Evolutionary conservation across 208 protist genomes (phyloP).

Genomic region (Crithidia mellificae): DNA sequence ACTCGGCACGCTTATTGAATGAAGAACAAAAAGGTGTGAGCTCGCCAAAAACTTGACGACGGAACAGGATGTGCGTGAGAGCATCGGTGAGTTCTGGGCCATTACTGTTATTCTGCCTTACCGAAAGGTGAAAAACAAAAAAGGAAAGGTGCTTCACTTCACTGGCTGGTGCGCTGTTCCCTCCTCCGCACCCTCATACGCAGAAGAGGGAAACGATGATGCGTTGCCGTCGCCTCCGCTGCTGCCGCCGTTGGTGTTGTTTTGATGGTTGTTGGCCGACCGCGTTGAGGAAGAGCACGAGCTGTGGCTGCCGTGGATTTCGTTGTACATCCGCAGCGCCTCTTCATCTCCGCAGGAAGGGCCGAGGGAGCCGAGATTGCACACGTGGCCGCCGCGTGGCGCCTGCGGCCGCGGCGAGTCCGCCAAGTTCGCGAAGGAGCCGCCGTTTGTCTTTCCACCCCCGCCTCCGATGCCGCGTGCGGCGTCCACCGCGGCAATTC

Average conservation of each 20-base stretch:
- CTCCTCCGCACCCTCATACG: not conserved
- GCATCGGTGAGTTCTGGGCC: no score
- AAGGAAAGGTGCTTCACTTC: no score
- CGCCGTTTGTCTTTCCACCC: not conserved
- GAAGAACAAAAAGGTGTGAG: constrained; percentile 1
- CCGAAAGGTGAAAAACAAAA: no score
- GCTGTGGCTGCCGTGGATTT: constrained; percentile 44
- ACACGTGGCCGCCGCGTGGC: constrained; percentile 26
- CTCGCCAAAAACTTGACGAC: no score
- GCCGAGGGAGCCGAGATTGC: constrained; percentile 34
- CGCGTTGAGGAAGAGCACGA: constrained; percentile 9
- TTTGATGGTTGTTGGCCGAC: not conserved
- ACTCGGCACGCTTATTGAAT: no score
- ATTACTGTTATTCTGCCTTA: no score
- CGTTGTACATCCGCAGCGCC: constrained; percentile 43
- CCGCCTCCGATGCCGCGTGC: not conserved
- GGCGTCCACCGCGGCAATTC: not conserved
- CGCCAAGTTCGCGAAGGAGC: not conserved
- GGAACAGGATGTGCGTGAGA: no score
- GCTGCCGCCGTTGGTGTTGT: not conserved
- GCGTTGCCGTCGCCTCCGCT: not conserved
- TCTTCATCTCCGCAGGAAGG: constrained; percentile 32
- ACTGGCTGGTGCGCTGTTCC: not conserved
- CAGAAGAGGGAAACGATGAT: constrained; percentile 15
- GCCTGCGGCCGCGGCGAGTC: constrained; percentile 23